phyloP scores from a whole-genome alignment of 257 asterid genomes.

The Plantago ovata region DNA sequence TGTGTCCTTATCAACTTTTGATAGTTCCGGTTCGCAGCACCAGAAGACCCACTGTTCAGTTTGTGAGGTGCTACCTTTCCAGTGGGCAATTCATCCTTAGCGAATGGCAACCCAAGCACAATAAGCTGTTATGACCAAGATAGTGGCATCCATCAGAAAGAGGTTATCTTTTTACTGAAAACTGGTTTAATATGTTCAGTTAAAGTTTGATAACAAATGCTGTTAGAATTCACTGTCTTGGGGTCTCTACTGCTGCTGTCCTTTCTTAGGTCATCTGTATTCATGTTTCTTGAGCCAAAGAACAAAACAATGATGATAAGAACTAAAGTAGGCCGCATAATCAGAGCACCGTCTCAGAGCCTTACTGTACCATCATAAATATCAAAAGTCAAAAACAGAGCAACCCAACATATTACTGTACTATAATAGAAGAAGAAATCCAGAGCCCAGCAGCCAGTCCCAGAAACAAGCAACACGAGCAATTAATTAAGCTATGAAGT shows the following conservation, averaged over 20 bases:
- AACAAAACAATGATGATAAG: too few relatives aligned
- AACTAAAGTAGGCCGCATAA: too few relatives aligned
- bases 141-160: slow-evolving; percentile 31
- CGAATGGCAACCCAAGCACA: slow-evolving; percentile 33
- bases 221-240: neutral
- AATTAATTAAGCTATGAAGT: too few relatives aligned
- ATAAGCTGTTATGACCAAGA: slow-evolving; percentile 25
- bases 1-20: slow-evolving; percentile 90
- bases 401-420: too few relatives aligned
- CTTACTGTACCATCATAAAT: too few relatives aligned
- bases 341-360: too few relatives aligned
- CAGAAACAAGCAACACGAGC: too few relatives aligned
- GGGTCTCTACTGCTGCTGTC: neutral
- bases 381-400: too few relatives aligned
- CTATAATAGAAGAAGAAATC: too few relatives aligned
- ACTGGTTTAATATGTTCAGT: slow-evolving; percentile 4
- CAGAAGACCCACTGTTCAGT: slow-evolving; percentile 60
- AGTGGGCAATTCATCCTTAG: slow-evolving; percentile 23
- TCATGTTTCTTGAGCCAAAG: too few relatives aligned
- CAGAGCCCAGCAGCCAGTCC: too few relatives aligned
- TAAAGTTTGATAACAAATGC: slow-evolving; percentile 4
- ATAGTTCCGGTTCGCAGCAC: slow-evolving; percentile 95
- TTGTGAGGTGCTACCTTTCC: slow-evolving; percentile 32
- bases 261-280: too few relatives aligned
- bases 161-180: slow-evolving; percentile 40